A percentile compares a stretch with the other conserved stretches of the same genome.
These are phyloP conservation scores for Aspergillus novofumigatus DNA, from an alignment of 2,329 filamentous ascomycete genomes.

Conservation along the genomic window DNA sequence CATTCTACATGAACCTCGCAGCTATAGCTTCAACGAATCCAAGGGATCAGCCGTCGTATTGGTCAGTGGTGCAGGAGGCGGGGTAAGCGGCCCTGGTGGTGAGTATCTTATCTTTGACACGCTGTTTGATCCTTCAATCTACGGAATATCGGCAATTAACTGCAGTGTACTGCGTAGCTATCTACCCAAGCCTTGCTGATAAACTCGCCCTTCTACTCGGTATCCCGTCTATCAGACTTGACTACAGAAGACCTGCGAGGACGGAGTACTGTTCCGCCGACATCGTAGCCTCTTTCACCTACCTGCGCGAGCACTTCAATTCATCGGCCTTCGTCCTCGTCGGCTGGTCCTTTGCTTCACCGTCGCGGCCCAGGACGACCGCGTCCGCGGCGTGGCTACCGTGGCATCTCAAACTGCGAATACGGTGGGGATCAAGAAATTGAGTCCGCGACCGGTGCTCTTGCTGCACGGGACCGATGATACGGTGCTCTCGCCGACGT, in stretches of 20 bases:
- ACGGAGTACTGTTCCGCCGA: constrained; percentile 36
- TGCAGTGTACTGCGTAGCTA: neutral
- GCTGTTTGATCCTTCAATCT: neutral
- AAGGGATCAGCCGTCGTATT: constrained; percentile 24
- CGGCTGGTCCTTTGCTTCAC: constrained; percentile 44
- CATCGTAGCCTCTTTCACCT: constrained; percentile 34
- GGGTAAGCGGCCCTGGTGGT: constrained; percentile 40
- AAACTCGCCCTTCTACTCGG: constrained; percentile 38
- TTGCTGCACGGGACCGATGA: constrained; percentile 40
- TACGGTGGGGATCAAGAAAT: constrained; percentile 28
- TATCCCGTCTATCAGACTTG: constrained; percentile 39
- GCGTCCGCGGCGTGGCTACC: constrained; percentile 37
- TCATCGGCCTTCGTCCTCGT: constrained; percentile 37
- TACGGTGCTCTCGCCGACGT: constrained; percentile 28
- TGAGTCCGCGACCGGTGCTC: constrained; percentile 34
- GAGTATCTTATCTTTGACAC: constrained; percentile 18
- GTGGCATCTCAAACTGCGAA: constrained; percentile 39
- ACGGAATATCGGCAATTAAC: neutral
- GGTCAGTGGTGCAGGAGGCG: constrained; percentile 34
- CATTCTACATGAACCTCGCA: constrained; percentile 31
- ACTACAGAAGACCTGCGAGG: constrained; percentile 37
- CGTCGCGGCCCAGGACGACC: constrained; percentile 27
- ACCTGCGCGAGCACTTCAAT: constrained; percentile 27
- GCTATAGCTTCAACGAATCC: constrained; percentile 14
- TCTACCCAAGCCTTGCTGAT: constrained; percentile 39